Evolutionary conservation across 2,329 filamentous ascomycete species (phyloP).

Genomic region (Talaromyces verruculosus): DNA sequence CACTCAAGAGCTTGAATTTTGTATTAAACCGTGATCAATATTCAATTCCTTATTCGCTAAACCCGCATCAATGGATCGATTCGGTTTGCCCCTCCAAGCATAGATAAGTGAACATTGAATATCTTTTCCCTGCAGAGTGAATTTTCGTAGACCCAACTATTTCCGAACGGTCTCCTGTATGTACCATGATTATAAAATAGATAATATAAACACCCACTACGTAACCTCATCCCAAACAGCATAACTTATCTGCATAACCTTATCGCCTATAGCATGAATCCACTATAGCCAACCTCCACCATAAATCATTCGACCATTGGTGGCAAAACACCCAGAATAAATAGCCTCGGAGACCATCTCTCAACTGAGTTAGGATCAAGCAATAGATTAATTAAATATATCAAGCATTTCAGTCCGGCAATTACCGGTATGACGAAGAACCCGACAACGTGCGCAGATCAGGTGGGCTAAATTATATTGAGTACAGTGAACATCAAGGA

Average conservation of each 20-base stretch:
- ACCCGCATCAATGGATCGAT: not conserved
- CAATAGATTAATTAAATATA: not conserved
- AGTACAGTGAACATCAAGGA: not conserved
- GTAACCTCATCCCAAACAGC: not conserved
- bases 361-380: not conserved
- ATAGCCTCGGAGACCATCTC: not conserved
- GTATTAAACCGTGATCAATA: not conserved
- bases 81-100: not conserved
- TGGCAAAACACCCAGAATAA: not conserved
- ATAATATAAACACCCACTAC: not conserved
- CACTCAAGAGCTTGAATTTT: not conserved
- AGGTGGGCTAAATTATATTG: not conserved
- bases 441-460: not conserved
- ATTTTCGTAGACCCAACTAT: not conserved
- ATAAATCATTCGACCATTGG: not conserved
- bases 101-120: not conserved
- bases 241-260: not conserved
- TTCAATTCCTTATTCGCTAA: not conserved
- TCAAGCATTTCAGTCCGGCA: not conserved
- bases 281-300: not conserved
- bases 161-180: not conserved
- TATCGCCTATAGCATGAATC: slow-evolving; percentile 4
- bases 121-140: not conserved
- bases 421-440: not conserved
- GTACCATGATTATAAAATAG: not conserved